Evolutionary conservation across 371 early-diverging fungal genomes (phyloP), one percentile per base, ranked within the genome.

Genomic region (Entomophthora muscae): DNA sequence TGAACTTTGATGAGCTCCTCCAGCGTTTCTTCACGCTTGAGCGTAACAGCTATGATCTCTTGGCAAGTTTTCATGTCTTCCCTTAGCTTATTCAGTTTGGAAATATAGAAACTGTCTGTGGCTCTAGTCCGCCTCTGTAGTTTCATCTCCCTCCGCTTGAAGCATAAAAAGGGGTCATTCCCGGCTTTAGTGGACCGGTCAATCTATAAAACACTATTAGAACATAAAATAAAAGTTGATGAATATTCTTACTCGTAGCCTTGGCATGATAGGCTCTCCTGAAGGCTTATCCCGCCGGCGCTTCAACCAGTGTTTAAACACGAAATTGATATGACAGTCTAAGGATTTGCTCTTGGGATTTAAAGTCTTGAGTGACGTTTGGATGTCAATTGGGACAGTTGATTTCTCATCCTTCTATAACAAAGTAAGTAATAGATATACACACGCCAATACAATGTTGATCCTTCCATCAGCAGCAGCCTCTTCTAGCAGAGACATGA

Each of bases 91-190:
- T 82, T 78, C 42, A 96, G 75, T 64, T 88, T 84, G 59, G 94
- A 89, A 28, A 92, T 67, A 2, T 90, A 84, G 59, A 84, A 85
- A 53, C 83, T 80, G 70, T 97, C 96, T 22, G 85, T 84, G n/a
- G 91, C 85, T 57, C 95, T 74, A 5, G 93, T 88, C 69, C 93
- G 93, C 30, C 97, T 87, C 12, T 85, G 67, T 2, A 83, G 82
- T 67, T 88, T 88, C 59, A 91, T 80, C 70, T 96, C 97, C 31
- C 98, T 82, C 53, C 89, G 84, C 58, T 97, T 88, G 77, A 97
- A 97, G 68, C 98, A 97, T n/a, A 93, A 83, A 70, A 93, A 97
- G 0, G 98, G 93, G 69, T 95, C 92, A 32, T 78, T 73, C 64
- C 92, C 94, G 29, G 83, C 75, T 60, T 82, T 81, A 1, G 72